phyloP scores from a whole-genome alignment of 1,284 basidiomycete species.

The Ganoderma multipileum region DNA sequence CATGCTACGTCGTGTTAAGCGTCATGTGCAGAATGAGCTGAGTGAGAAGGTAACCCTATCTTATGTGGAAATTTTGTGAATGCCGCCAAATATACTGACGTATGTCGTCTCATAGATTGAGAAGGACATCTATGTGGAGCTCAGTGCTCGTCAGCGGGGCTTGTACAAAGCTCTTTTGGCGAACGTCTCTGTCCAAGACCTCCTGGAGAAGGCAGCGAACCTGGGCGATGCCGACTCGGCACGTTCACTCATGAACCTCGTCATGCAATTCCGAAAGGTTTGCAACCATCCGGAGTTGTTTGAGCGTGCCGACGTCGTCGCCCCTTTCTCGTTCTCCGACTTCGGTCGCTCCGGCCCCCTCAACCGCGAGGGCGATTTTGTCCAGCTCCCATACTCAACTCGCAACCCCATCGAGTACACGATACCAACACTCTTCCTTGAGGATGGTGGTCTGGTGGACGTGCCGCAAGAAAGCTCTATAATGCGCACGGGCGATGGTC shows the following conservation, averaged over 20 bases:
- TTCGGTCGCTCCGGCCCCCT: constrained; percentile 87
- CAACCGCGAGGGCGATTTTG: constrained; percentile 85
- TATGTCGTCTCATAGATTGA: constrained; percentile 74
- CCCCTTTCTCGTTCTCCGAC: constrained; percentile 88
- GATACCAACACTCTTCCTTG: constrained; percentile 82
- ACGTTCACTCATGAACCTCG: constrained; percentile 96
- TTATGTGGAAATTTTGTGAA: neutral
- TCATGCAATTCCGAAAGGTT: constrained; percentile 99
- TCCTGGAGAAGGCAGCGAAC: constrained; percentile 92
- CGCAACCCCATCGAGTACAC: constrained; percentile 85
- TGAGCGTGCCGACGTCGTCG: constrained; percentile 94
- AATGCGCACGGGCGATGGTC: constrained; percentile 64
- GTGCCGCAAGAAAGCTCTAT: constrained; percentile 68
- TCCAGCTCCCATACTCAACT: constrained; percentile 86
- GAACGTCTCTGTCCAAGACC: constrained; percentile 94
- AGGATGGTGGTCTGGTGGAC: constrained; percentile 79
- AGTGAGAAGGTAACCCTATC: constrained; percentile 86
- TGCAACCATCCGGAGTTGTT: constrained; percentile 99
- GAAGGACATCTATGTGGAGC: constrained; percentile 93
- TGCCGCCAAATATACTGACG: neutral
- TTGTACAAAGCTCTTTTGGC: constrained; percentile 92
- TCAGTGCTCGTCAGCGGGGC: constrained; percentile 93
- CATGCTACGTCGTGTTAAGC: constrained; percentile 97
- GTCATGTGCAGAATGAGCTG: constrained; percentile 99
- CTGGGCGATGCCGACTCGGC: constrained; percentile 91